phyloP scores from a whole-genome alignment of 768 basidiomycete genomes.

The Termitomyces sp. region DNA sequence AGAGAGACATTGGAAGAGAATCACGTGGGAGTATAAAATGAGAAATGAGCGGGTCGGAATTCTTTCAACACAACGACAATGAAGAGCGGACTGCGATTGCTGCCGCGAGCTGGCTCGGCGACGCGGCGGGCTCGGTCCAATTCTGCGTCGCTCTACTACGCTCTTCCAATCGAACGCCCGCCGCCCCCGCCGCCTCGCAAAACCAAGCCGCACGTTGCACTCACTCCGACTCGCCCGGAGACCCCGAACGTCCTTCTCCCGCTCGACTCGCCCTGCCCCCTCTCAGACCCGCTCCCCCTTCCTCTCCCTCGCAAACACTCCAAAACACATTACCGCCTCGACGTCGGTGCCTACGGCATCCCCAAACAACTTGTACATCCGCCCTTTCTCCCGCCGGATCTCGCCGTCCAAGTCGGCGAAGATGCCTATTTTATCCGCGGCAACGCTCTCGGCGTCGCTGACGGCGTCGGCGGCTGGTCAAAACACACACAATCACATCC shows the following conservation, averaged over 20 bases:
- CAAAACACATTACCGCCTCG: conserved; percentile 35
- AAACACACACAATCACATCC: conserved; percentile 3
- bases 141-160: background rate
- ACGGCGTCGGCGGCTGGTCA: conserved; percentile 91
- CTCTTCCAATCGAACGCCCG: background rate
- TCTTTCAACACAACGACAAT: background rate
- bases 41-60: background rate
- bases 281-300: too few species aligned
- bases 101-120: background rate
- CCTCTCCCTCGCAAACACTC: background rate
- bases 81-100: background rate
- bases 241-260: background rate
- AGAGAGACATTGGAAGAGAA: background rate
- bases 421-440: conserved; percentile 83
- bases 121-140: too few species aligned
- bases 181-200: background rate
- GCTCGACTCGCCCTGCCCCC: background rate
- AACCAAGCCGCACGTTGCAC: background rate
- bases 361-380: conserved; percentile 45
- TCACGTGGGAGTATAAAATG: background rate
- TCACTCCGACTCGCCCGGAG: background rate
- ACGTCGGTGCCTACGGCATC: conserved; percentile 82
- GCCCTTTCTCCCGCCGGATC: conserved; percentile 23
- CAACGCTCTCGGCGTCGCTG: conserved; percentile 90
- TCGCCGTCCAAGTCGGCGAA: conserved; percentile 82